A percentile compares a stretch with the other conserved stretches of the same genome.
Conservation (phyloP, 345 rosid genomes). For the Noccaea caerulescens region DNA sequence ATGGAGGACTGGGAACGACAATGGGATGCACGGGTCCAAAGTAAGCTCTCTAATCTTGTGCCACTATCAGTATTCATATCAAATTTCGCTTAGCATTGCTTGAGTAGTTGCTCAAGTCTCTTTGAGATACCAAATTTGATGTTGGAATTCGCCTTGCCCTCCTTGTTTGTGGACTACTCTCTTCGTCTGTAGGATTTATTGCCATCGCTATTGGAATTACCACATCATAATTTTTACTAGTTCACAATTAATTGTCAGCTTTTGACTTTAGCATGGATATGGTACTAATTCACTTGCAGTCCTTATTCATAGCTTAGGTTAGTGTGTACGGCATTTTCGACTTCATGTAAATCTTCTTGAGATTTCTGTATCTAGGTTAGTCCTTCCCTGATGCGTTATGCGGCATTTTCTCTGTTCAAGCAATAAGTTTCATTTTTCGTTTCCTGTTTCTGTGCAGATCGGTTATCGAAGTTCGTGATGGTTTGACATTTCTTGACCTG, state of each 20-base stretch:
- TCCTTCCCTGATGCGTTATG: constrained; percentile 8
- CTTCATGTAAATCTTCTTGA: constrained; percentile 5
- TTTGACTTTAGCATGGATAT: not conserved
- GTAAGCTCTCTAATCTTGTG: constrained; percentile 49
- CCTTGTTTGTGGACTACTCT: not conserved
- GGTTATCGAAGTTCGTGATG: constrained; percentile 93
- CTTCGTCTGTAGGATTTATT: constrained; percentile 3
- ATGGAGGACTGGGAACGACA: constrained; percentile 95
- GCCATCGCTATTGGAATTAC: no score
- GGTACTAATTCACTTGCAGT: constrained; percentile 4
- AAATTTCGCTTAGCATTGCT: not conserved
- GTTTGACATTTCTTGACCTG: constrained; percentile 91
- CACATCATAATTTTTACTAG: no score
- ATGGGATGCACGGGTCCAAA: constrained; percentile 99
- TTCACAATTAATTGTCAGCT: not conserved
- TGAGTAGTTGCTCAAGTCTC: not conserved
- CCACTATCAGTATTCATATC: constrained; percentile 1
- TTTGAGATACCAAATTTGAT: constrained; percentile 2
- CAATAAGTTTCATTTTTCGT: constrained; percentile 2
- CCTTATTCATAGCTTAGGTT: not conserved
- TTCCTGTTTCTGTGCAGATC: constrained; percentile 55
- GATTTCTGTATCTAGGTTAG: not conserved
- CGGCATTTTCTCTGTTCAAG: not conserved
- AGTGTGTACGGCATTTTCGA: not conserved
- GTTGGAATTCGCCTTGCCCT: not conserved